phyloP scores from a whole-genome alignment of 139 green algal genomes.

The Chlorella ohadii region DNA sequence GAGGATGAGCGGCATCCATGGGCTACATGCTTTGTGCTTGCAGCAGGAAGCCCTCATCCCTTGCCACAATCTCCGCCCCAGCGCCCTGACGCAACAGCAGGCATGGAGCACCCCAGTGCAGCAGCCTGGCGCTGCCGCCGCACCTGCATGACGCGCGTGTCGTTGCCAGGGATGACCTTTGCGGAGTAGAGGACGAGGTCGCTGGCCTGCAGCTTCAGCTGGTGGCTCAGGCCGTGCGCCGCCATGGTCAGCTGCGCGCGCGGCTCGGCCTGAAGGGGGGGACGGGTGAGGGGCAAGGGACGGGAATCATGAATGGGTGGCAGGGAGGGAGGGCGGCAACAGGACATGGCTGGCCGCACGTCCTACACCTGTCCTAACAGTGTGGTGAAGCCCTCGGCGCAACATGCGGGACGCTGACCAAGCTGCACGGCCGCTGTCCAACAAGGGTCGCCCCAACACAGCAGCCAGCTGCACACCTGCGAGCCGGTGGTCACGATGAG shows the following conservation, averaged over 20 bases:
- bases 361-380: too few relatives aligned
- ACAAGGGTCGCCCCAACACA: too few relatives aligned
- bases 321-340: neutral
- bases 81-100: too few relatives aligned
- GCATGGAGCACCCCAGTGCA: too few relatives aligned
- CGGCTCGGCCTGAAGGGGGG: constrained; percentile 81
- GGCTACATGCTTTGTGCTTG: too few relatives aligned
- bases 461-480: constrained; percentile 52
- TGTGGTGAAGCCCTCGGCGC: too few relatives aligned
- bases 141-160: constrained; percentile 53
- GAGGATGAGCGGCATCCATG: too few relatives aligned
- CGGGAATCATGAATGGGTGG: neutral
- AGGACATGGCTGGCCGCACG: too few relatives aligned
- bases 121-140: neutral
- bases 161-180: constrained; percentile 90
- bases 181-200: constrained; percentile 96
- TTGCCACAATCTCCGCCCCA: too few relatives aligned
- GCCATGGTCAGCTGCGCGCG: constrained; percentile 89
- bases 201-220: constrained; percentile 83
- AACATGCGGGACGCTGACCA: too few relatives aligned
- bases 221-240: constrained; percentile 64
- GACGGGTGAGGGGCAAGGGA: neutral
- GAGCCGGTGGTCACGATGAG: constrained; percentile 85
- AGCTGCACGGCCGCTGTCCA: too few relatives aligned
- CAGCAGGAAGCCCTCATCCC: too few relatives aligned